phyloP scores from a whole-genome alignment of 345 rosid species.

The Camelina laxa region DNA sequence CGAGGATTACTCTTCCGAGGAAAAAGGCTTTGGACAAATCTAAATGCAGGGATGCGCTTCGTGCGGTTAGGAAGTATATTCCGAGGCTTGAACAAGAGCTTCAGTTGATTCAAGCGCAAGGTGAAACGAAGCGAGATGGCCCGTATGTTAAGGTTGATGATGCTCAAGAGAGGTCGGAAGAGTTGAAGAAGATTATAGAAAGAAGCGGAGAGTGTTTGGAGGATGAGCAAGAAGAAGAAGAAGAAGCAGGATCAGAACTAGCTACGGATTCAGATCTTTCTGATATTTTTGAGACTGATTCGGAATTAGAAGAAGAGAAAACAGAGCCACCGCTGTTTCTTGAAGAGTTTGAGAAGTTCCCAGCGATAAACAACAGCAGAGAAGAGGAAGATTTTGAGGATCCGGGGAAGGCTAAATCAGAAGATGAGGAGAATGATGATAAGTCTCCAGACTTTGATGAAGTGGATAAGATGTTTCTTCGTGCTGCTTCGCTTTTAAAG shows the following conservation, averaged over 20 bases:
- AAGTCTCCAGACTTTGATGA: constrained; percentile 70
- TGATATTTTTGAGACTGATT: constrained; percentile 85
- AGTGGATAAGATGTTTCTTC: constrained; percentile 80
- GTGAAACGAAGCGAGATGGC: constrained; percentile 43
- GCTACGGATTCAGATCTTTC: constrained; percentile 77
- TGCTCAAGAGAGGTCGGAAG: constrained; percentile 46
- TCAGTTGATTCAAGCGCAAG: constrained; percentile 66
- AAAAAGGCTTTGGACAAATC: constrained; percentile 96
- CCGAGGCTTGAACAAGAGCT: constrained; percentile 92
- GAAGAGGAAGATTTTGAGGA: constrained; percentile 64
- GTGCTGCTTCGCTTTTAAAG: constrained; percentile 77
- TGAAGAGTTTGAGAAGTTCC: constrained; percentile 75
- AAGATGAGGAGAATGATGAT: constrained; percentile 38
- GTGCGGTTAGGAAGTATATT: constrained; percentile 74
- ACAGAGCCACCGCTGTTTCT: constrained; percentile 62
- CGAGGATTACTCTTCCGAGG: constrained; percentile 80
- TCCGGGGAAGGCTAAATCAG: constrained; percentile 36
- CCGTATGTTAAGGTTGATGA: constrained; percentile 16
- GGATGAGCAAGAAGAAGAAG: constrained; percentile 44
- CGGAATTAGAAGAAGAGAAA: constrained; percentile 57
- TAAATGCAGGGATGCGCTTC: constrained; percentile 78
- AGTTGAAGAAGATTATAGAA: constrained; percentile 56
- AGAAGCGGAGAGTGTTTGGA: constrained; percentile 51
- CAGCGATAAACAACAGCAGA: constrained; percentile 46
- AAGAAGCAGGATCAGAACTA: constrained; percentile 46